Conservation (phyloP, 257 asterid genomes). For the Solanum medicagineum region DNA sequence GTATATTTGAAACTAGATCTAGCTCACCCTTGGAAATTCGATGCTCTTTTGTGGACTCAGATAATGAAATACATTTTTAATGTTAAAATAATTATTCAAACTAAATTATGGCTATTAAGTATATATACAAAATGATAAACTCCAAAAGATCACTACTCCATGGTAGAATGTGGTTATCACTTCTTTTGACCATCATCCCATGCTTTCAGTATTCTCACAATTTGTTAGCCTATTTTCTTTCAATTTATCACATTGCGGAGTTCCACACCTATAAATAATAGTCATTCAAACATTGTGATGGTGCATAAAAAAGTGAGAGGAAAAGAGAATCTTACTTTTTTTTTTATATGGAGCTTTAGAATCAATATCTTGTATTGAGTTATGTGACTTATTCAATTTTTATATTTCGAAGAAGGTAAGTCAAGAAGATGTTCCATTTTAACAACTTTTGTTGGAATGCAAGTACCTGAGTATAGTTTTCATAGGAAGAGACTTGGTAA, state of each 20-base stretch:
- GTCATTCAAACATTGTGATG: neutral
- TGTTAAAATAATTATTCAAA: neutral
- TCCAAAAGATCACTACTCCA: neutral
- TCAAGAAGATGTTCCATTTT: neutral
- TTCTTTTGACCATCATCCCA: neutral
- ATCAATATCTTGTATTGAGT: neutral
- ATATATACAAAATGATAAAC: neutral
- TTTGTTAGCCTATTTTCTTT: no score
- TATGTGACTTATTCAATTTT: neutral
- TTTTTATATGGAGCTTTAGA: neutral
- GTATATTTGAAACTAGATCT: neutral
- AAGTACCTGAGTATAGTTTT: neutral
- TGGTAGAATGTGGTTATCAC: neutral
- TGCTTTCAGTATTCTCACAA: no score
- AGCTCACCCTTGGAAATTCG: neutral
- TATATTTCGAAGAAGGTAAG: neutral
- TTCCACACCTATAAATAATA: neutral
- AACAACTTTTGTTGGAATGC: neutral
- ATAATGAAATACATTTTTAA: neutral
- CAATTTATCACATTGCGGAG: neutral
- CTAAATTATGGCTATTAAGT: neutral
- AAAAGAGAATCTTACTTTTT: neutral
- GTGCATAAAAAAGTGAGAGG: neutral
- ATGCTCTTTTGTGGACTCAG: neutral
- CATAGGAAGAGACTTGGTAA: neutral